Evolutionary conservation across 345 rosid genomes (phyloP).

Genomic region (Dipteronia sinensis): DNA sequence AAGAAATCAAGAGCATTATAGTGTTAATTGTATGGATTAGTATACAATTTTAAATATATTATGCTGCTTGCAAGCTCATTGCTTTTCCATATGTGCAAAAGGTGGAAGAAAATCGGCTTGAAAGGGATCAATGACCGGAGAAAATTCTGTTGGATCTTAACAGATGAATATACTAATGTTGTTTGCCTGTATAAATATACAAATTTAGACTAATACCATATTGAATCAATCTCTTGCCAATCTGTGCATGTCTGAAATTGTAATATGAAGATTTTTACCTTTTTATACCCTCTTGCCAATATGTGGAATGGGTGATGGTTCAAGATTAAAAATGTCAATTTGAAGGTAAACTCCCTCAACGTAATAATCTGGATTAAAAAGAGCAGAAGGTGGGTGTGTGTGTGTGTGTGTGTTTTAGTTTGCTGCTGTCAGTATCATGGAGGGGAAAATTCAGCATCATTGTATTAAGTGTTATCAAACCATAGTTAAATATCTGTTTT

Average conservation of each 20-base stretch:
- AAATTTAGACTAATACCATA: neutral
- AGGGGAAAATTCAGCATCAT: neutral
- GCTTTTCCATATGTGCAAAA: too few species aligned
- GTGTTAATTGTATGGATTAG: neutral
- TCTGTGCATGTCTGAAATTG: neutral
- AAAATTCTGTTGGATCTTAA: neutral
- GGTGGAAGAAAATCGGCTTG: neutral
- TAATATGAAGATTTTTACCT: neutral
- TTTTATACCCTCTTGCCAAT: neutral
- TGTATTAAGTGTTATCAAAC: neutral
- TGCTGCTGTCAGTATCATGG: slow-evolving; percentile 1
- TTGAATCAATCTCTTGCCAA: neutral
- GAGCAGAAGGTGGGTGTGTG: too few species aligned
- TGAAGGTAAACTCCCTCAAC: neutral
- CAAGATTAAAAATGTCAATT: neutral
- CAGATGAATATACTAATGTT: neutral
- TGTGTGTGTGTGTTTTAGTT: neutral
- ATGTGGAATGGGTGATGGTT: neutral
- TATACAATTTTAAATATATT: neutral
- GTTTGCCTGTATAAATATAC: neutral
- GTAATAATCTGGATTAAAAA: too few species aligned
- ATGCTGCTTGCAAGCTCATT: too few species aligned
- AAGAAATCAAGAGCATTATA: neutral
- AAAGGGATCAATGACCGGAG: neutral
- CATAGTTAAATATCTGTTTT: neutral